Base-by-base conservation (phyloP, 2,329 filamentous ascomycete species). In the Colletotrichum melonis region DNA sequence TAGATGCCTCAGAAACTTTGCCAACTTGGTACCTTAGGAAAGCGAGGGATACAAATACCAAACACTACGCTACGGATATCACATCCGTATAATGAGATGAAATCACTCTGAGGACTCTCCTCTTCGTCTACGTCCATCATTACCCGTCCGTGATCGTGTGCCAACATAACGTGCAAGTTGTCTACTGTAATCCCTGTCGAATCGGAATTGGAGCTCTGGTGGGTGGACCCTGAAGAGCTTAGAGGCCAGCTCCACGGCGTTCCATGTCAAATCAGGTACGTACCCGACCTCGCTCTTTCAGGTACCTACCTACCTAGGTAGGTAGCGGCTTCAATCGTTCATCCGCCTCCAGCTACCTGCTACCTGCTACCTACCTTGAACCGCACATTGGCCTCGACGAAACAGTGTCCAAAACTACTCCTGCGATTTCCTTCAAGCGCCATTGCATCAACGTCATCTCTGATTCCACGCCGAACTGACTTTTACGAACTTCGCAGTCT, bases 201-300 rank as follows among this genome's bases (percentile, higher is more conserved):
- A 19, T 11, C 22, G 38, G 14, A 19, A 42, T 46, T 16, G 66
- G 24, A 68, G 58, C 32, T 60, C n/a, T 26, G 64, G 22, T 46
- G 26, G 16, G 64, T 59, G 63, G 63, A 42, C 52, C 60, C 60
- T 59, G 52, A 30, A 46, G 55, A 42, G 38, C 35, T 52, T 59
- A 19, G 12, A 66, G 26, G 52, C 12, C 35, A 67, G 32, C 38
- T 49, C 54, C 56, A 60, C 56, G 14, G 6, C 16, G 32, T 52
- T 32, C 30, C 30, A 32, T 49, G 59, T 22, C 59, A 52, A 52
- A 8, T 42, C 46, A 55, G 30, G 62, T 64, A 64, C 46, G 62
- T 64, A 55, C 62, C 30, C 24, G 22, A n/a, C 59, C 59, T 52
- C 42, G n/a, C 46, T 63, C 59, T n/a, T 30, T 62, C 9, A 32